Conservation (phyloP, 768 basidiomycete genomes). For the Daedaleopsis nitida region DNA sequence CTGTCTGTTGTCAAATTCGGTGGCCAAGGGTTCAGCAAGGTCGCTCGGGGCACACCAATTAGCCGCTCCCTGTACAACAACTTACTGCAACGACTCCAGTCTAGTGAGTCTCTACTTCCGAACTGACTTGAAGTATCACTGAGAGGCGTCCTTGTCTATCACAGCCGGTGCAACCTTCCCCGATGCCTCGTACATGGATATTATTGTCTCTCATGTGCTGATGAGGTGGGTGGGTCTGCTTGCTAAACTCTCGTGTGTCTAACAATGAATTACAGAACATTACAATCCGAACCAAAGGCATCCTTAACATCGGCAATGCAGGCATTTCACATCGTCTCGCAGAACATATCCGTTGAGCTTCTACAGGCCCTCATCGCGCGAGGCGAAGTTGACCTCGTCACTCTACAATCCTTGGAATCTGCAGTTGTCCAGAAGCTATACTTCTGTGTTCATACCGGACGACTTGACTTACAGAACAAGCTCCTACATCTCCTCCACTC, state of each 20-base stretch:
- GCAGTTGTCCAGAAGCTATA: constrained; percentile 76
- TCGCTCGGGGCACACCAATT: constrained; percentile 64
- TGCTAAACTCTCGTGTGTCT: neutral
- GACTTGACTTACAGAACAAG: constrained; percentile 90
- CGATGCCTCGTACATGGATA: constrained; percentile 75
- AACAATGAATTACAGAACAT: constrained; percentile 46
- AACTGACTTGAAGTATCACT: neutral
- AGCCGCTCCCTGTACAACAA: constrained; percentile 66
- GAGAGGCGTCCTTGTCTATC: constrained; percentile 3
- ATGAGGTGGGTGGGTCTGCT: constrained; percentile 53
- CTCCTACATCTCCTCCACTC: constrained; percentile 90
- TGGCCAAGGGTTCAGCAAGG: constrained; percentile 83
- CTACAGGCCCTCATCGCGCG: constrained; percentile 81
- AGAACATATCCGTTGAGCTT: constrained; percentile 77
- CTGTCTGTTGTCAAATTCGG: constrained; percentile 83
- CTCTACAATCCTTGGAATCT: constrained; percentile 68
- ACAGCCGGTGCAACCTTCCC: constrained; percentile 18
- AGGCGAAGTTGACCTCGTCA: constrained; percentile 69
- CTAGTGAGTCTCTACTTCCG: constrained; percentile 43
- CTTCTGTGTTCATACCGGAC: constrained; percentile 63
- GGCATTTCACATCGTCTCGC: constrained; percentile 62
- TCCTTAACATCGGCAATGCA: constrained; percentile 52
- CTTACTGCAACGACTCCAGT: constrained; percentile 61
- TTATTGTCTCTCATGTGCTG: constrained; percentile 64
- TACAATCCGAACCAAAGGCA: constrained; percentile 75